phyloP scores from a whole-genome alignment of 768 basidiomycete species.

The Calocybe cyanea region DNA sequence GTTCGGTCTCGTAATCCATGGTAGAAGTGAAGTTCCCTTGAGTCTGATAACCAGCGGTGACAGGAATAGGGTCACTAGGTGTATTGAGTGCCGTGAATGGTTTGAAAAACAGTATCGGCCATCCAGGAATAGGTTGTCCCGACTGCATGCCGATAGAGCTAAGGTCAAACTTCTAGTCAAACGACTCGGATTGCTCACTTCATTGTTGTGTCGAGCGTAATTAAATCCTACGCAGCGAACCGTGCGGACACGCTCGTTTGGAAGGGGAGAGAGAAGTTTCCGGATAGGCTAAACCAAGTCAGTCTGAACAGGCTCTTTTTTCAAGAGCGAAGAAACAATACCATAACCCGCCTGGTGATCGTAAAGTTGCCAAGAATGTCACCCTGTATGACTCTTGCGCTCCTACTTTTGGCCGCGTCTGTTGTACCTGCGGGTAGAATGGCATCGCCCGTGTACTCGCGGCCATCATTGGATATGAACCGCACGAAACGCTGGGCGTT shows the following conservation, averaged over 20 bases:
- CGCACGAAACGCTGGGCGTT: slow-evolving; percentile 24
- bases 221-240: slow-evolving; percentile 29
- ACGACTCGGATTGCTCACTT: slow-evolving; percentile 9
- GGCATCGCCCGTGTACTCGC: slow-evolving; percentile 25
- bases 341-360: slow-evolving; percentile 24
- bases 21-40: slow-evolving; percentile 36
- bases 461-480: slow-evolving; percentile 23
- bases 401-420: slow-evolving; percentile 23
- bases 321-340: slow-evolving; percentile 2
- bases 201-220: slow-evolving; percentile 22
- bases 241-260: slow-evolving; percentile 22
- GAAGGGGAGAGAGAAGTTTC: slow-evolving; percentile 24
- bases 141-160: slow-evolving; percentile 9
- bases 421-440: slow-evolving; percentile 17
- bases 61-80: slow-evolving; percentile 17
- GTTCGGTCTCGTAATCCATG: slow-evolving; percentile 40
- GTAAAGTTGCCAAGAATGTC: slow-evolving; percentile 24
- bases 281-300: slow-evolving; percentile 18
- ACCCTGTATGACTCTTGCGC: slow-evolving; percentile 21
- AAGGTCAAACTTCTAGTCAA: not conserved
- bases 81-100: slow-evolving; percentile 26
- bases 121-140: slow-evolving; percentile 17
- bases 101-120: slow-evolving; percentile 24
- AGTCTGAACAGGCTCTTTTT: not conserved
- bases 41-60: slow-evolving; percentile 29